phyloP scores from a whole-genome alignment of 2,329 filamentous ascomycete species.

The Colletotrichum sp. region DNA sequence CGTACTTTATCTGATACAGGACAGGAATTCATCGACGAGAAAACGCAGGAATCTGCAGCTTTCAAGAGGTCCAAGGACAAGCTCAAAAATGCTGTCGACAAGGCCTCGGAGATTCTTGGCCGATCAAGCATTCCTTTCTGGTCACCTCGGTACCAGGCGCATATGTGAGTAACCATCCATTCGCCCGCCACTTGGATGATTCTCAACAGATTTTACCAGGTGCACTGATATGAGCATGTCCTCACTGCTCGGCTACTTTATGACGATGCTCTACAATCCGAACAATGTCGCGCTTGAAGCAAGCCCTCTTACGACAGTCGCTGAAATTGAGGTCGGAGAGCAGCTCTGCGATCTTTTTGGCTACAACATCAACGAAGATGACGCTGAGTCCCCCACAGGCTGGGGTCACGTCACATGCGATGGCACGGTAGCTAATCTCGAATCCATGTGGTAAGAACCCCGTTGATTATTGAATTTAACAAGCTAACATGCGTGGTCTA shows the following conservation, averaged over 20 bases:
- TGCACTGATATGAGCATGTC: conserved; percentile 47
- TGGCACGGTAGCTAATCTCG: conserved; percentile 52
- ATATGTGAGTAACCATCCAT: conserved; percentile 42
- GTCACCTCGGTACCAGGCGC: conserved; percentile 50
- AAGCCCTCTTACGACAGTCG: conserved; percentile 48
- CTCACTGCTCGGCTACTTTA: conserved; percentile 49
- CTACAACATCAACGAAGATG: conserved; percentile 38
- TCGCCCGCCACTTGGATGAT: rapidly evolving
- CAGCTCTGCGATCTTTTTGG: conserved; percentile 51
- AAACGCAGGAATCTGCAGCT: conserved; percentile 34
- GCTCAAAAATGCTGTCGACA: conserved; percentile 37
- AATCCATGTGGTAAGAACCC: conserved; percentile 46
- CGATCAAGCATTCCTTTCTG: conserved; percentile 50
- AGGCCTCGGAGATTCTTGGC: conserved; percentile 42
- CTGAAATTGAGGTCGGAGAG: conserved; percentile 48
- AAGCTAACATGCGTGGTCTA: conserved; percentile 9
- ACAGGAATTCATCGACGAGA: conserved; percentile 38
- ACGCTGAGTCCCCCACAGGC: conserved; percentile 26
- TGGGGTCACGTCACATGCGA: conserved; percentile 54
- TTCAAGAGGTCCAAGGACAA: conserved; percentile 38
- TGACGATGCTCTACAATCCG: conserved; percentile 55
- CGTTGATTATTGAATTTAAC: background rate
- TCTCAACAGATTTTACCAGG: conserved; percentile 2
- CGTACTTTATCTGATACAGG: background rate
- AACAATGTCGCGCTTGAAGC: conserved; percentile 54